Evolutionary conservation across 352 stramenopile species (phyloP), one percentile per base, ranked within the genome.

Genomic region (Pythium dissimile): DNA sequence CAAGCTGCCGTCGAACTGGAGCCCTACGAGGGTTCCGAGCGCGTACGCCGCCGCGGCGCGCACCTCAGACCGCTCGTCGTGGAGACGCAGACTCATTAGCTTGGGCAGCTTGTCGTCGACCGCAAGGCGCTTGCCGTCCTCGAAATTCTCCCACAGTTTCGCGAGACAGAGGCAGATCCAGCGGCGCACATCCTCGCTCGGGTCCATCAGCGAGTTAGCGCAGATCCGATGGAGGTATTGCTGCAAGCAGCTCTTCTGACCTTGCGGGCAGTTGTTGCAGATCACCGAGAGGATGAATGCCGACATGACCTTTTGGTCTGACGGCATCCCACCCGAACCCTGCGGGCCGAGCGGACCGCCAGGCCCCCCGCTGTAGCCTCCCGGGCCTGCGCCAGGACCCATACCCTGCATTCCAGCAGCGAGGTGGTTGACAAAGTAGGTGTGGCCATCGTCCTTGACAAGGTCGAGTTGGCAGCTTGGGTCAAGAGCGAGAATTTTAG

Each of bases 401-500:
- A 59, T 28, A 9, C 76, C 73, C 59, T 91, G 74, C 9, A 94
- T 62, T 26, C 77, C 79, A 35, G 80, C 75, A 31, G 79, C 76
- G 6, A 99, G 69, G 61, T 98, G 94, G 26, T 84, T 86, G 62
- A 99, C 96, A 64, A 99, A 99, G 69, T 98, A 98, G 35, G 83
- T 77, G 56, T 98, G 80, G 5, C 94, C 91, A 48, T 97, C 86
- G 43, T 99, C 95, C 66, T 98, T 98, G 2, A 99, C 92, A 20
- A 99, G 75, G 64, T 99, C 97, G 20, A 89, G 75, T 65, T 98
- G 85, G 60, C 95, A 99, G 39, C 89, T 98, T n/a, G 82, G 69
- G 63, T 99, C 97, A 41, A 99, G 92, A 18, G 84, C 84, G 5
- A 99, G 67, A 27, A 99, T 98, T 62, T 95, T 97, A 21, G 96